Conservation (phyloP, 371 early-diverging fungal species). For the Mortierella sp. region DNA sequence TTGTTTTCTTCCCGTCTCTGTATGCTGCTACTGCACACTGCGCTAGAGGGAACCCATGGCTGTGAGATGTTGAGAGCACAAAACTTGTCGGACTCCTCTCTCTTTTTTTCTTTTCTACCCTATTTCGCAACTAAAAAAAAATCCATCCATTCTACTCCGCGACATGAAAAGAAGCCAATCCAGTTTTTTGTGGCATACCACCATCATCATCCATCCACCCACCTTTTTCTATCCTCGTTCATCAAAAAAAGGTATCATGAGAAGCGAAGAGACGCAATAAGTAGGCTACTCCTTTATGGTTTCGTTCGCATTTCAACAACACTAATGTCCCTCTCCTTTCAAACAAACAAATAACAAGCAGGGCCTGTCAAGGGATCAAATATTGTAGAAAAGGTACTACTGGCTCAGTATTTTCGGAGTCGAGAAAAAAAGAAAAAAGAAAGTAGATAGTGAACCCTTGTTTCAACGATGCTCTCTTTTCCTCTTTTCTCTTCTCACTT, state of each 20-base stretch:
- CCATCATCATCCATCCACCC: not conserved
- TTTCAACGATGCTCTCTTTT: not conserved
- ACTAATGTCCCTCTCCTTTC: not conserved
- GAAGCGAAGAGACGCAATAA: not conserved
- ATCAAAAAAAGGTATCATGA: not conserved
- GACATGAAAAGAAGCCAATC: not conserved
- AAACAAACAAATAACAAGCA: constrained; percentile 1
- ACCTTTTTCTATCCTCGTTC: not conserved
- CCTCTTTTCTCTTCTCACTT: constrained; percentile 1
- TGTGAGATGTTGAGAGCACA: constrained; percentile 12
- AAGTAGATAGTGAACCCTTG: constrained; percentile 1
- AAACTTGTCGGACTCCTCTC: constrained; percentile 7
- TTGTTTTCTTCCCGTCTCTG: not conserved
- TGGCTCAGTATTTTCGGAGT: not conserved
- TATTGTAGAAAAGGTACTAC: not conserved
- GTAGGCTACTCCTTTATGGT: not conserved
- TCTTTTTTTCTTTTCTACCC: not conserved
- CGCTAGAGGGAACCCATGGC: not conserved
- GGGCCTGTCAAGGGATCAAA: constrained; percentile 6
- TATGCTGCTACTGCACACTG: not conserved
- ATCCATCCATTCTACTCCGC: not conserved
- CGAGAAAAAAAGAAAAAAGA: not conserved
- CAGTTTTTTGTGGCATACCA: constrained; percentile 4
- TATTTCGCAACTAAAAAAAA: not conserved
- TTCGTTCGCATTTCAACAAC: not conserved